phyloP scores from a whole-genome alignment of 176 grass and related monocot species.

The Aegilops speltoides region DNA sequence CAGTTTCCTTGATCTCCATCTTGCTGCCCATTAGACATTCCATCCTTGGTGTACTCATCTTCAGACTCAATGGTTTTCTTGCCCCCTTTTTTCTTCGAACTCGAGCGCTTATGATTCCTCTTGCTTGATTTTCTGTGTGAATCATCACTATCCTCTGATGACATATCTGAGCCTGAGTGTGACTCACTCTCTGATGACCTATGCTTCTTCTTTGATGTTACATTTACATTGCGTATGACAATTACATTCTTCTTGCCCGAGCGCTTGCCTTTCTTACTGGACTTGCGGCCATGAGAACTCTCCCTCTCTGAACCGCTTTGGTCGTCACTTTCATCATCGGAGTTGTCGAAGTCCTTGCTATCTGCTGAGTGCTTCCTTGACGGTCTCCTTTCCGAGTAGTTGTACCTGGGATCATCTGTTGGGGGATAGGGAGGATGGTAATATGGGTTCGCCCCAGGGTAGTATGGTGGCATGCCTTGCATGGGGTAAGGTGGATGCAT shows the following conservation, averaged over 20 bases:
- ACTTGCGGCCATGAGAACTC: conserved; percentile 53
- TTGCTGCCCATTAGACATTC: conserved; percentile 38
- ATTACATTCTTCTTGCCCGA: conserved; percentile 71
- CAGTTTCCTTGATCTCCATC: conserved; percentile 86
- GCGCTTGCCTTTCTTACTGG: conserved; percentile 56
- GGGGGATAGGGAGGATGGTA: conserved; percentile 66
- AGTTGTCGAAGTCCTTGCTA: conserved; percentile 52
- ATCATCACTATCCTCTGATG: conserved; percentile 50
- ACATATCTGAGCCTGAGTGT: conserved; percentile 44
- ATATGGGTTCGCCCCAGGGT: conserved; percentile 65
- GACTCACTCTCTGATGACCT: conserved; percentile 53
- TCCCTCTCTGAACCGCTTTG: conserved; percentile 54
- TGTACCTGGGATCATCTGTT: conserved; percentile 53
- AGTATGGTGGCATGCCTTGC: conserved; percentile 84
- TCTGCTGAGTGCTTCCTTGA: conserved; percentile 51
- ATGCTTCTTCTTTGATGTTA: conserved; percentile 75
- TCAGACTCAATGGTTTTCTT: conserved; percentile 40
- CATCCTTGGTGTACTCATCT: conserved; percentile 48
- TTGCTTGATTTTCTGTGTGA: conserved; percentile 38
- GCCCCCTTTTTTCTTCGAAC: conserved; percentile 66
- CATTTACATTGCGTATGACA: conserved; percentile 85
- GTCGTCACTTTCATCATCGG: conserved; percentile 52
- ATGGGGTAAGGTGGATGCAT: conserved; percentile 83
- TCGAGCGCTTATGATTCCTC: conserved; percentile 55
- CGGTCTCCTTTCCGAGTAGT: conserved; percentile 38